Base-by-base conservation (phyloP, 2,329 filamentous ascomycete genomes). In the Coniochaeta prunicola region DNA sequence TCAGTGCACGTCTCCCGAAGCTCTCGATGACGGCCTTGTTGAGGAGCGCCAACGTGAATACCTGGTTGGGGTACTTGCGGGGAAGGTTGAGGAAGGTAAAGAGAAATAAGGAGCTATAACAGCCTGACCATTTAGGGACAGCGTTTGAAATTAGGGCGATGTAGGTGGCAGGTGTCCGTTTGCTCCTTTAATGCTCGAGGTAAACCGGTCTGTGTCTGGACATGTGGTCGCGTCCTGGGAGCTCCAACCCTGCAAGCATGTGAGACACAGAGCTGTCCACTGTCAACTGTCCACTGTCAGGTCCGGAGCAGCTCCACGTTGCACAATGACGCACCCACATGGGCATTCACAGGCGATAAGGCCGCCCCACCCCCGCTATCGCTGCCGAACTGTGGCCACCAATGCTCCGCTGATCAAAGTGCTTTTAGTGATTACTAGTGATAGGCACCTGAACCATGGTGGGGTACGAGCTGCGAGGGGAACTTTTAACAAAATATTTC, bases 281-380 rank as follows among this genome's bases (percentile, higher is more conserved):
- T 36, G 13, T 36, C 34, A 9, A 36, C 34, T 36, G 34, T 36
- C 34, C 34, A 36, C 34, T 36, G 34, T 36, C 33, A 69, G 63
- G 60, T 64, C 63, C 60, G 59, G 65, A 61, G 63, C 59, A 63
- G 54, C 68, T 63, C 65, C 40, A 45, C 26, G 21, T 24, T 48
- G 21, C 19, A 48, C 21, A 48, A 28, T 48, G 42, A 48, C 42
- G 42, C 15, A 24, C 33, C 33, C 38, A 42, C 38, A 19, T 7
- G 21, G 38, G 8, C 5, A 17, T 40, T 19, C 13, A 40, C n/a
- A 48, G 15, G 2, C 19, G 42, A 48, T 48, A 24, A 48, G 42
- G 15, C 2, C 17, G 4, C 42, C 24, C 42, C 42, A 48, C 42
- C 42, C 21, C 42, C 21, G 24, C 42, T 28, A 48, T 15, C 42